Base-by-base conservation (phyloP, 495 filamentous ascomycete species). In the Penicillium taxi region DNA sequence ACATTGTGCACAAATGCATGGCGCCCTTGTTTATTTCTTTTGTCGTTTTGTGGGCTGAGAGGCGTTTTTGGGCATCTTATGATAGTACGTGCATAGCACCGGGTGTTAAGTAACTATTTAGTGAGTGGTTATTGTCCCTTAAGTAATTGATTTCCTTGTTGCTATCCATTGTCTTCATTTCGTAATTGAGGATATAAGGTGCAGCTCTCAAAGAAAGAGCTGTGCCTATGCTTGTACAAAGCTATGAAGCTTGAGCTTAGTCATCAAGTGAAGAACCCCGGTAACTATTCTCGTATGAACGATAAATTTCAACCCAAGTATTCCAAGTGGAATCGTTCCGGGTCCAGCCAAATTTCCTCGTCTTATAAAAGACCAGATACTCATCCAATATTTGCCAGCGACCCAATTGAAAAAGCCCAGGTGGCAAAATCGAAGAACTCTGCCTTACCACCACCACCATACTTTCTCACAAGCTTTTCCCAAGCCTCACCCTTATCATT, bases 171-270 rank as follows among this genome's bases (percentile, higher is more conserved):
- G 22, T 24, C 22, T 24, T n/a, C n/a, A n/a, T n/a, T n/a, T n/a
- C n/a, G n/a, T n/a, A n/a, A n/a, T n/a, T n/a, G n/a, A n/a, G n/a
- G n/a, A n/a, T n/a, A n/a, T n/a, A n/a, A n/a, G n/a, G n/a, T n/a
- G n/a, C n/a, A n/a, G n/a, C n/a, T n/a, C n/a, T n/a, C n/a, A 26
- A 39, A 50, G 46, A 37, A 42, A 37, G 25, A 72, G 69, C 68
- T 68, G 61, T 68, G 72, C 64, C n/a, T n/a, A n/a, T n/a, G n/a
- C n/a, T n/a, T n/a, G n/a, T n/a, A n/a, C n/a, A n/a, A n/a, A n/a
- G n/a, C n/a, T n/a, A n/a, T n/a, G n/a, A n/a, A n/a, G n/a, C n/a
- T n/a, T n/a, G n/a, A n/a, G n/a, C n/a, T n/a, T n/a, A n/a, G n/a
- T n/a, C n/a, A n/a, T n/a, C n/a, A n/a, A n/a, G n/a, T n/a, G n/a